Base-by-base conservation (phyloP, 331 rosid genomes). In the Pyrus hybrid region DNA sequence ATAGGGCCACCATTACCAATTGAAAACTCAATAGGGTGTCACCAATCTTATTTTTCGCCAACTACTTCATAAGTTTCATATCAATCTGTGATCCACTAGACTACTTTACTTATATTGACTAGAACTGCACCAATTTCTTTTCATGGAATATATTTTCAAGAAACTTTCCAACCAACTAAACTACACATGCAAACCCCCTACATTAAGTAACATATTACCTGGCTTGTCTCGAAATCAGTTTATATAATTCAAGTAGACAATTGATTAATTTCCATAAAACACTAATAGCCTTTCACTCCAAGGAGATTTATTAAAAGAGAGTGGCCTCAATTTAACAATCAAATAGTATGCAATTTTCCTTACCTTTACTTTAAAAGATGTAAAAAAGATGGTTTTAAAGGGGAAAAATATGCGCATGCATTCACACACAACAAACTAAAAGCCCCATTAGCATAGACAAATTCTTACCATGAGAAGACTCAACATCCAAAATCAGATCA, bases 401-500 rank as follows among this genome's bases (percentile, higher is more conserved):
- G 45, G 45, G 0, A 37, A 37, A 37, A 37, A 37, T 9, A 37
- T 9, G 13, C 45, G 2, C 45, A 37, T 37, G 45, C 30, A 75
- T n/a, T 63, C 23, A 68, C 62, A 56, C 43, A 2, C 41, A 7
- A 33, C 35, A 51, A 37, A 69, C 4, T 21, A 37, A 70, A 58
- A 69, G 18, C 16, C 54, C 30, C 74, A 14, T 6, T 23, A 71
- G 67, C 65, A 67, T 12, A 66, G 63, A 35, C 18, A 29, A 26
- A 45, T 53, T 69, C 88, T 84, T 65, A 90, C 96, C 93, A 32
- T 90, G 96, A 53, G 96, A 90, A 56, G 96, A 83, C 60, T 92
- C 97, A 53, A 90, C 92, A 70, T 92, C 97, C 89, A 92, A 81
- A 72, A 92, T 90, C 33, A 92, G 85, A 85, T 92, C 97, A 75